Conservation (phyloP, 352 stramenopile species). For the Phytophthora vignae region DNA sequence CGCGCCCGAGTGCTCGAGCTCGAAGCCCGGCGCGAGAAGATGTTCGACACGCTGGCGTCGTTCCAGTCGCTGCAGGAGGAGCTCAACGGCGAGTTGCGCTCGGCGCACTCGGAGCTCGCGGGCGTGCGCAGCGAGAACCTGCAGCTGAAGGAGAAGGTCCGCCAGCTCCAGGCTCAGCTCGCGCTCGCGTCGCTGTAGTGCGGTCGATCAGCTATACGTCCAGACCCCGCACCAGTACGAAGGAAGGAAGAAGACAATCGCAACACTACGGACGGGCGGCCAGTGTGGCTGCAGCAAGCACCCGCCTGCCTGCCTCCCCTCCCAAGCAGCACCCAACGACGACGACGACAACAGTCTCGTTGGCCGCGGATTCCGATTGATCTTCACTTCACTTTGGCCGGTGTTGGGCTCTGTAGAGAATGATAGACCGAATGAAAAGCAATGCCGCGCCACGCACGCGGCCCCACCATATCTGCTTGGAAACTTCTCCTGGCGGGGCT, state of each 20-base stretch:
- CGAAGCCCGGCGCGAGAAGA: conserved; percentile 75
- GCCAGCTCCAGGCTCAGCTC: conserved; percentile 66
- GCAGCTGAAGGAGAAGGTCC: conserved; percentile 66
- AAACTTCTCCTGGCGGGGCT: conserved; percentile 18
- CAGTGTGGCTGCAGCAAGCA: conserved; percentile 21
- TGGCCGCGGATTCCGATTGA: conserved; percentile 23
- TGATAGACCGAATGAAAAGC: conserved; percentile 23
- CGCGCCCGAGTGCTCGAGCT: conserved; percentile 74
- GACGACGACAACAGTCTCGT: no score
- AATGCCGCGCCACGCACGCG: neutral
- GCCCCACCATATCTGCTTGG: conserved; percentile 3
- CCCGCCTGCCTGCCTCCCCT: conserved; percentile 26
- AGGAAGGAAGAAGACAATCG: conserved; percentile 16
- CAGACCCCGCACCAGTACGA: conserved; percentile 18
- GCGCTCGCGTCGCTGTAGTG: conserved; percentile 62
- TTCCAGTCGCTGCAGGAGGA: conserved; percentile 74
- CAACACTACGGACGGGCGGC: conserved; percentile 33
- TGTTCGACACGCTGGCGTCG: conserved; percentile 78
- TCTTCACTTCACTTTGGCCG: no score
- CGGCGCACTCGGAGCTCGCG: conserved; percentile 57
- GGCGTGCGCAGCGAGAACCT: conserved; percentile 64
- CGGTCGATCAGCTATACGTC: neutral
- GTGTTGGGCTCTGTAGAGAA: conserved; percentile 27
- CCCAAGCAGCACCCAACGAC: conserved; percentile 3
- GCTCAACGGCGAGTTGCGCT: conserved; percentile 57